Conservation (phyloP, 2,329 filamentous ascomycete genomes). For the Fusarium incarnatum region DNA sequence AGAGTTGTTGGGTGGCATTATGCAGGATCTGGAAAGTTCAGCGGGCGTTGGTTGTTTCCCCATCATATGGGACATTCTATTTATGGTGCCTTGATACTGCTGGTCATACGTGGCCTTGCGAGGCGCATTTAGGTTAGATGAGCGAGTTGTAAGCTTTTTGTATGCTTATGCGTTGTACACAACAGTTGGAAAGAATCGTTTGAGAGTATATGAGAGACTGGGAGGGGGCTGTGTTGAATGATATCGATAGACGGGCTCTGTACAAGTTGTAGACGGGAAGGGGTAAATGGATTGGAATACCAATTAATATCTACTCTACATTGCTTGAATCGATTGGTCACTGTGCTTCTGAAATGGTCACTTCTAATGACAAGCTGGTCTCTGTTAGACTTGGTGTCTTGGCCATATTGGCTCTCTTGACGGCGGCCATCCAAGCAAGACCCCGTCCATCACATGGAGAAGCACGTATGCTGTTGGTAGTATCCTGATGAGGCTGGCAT, state of each 20-base stretch:
- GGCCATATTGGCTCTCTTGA: not conserved
- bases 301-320: constrained; percentile 55
- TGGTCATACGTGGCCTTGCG: constrained; percentile 14
- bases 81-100: constrained; percentile 23
- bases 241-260: constrained; percentile 14
- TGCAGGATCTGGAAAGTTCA: constrained; percentile 27
- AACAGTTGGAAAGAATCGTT: constrained; percentile 1
- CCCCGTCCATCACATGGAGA: constrained; percentile 7
- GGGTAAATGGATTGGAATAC: constrained; percentile 11
- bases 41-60: constrained; percentile 41
- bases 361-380: not conserved
- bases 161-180: constrained; percentile 25
- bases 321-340: constrained; percentile 20
- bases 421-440: constrained; percentile 11
- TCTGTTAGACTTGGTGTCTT: not conserved
- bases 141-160: constrained; percentile 16
- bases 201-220: not conserved
- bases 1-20: constrained; percentile 17
- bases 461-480: not conserved
- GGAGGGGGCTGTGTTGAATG: not conserved
- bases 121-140: constrained; percentile 36
- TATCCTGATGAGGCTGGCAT: not conserved
- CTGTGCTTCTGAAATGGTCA: not conserved
- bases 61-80: constrained; percentile 12
- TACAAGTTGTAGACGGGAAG: not conserved